Evolutionary conservation across 2,329 filamentous ascomycete species (phyloP), one percentile per base, ranked within the genome.

Genomic region (Chalara sp.): DNA sequence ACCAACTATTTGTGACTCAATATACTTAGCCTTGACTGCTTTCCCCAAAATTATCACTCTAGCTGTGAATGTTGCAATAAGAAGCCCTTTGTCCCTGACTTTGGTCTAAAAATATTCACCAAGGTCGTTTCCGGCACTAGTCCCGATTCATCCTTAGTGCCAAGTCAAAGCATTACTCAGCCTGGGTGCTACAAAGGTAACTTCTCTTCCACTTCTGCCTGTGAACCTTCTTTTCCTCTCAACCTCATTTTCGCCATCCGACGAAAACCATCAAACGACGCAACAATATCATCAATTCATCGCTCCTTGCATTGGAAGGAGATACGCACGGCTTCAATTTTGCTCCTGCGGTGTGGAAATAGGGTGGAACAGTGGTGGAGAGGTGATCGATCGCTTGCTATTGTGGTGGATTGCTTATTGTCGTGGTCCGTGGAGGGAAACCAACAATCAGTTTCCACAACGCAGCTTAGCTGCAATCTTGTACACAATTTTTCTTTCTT

Each of bases 401-500:
- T 59, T 56, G 58, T 59, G 35, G 35, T 37, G 35, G 35, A 37
- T 10, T 37, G 8, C 8, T 31, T 45, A 31, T 10, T 32, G 28
- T 45, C 21, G 43, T 31, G 43, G 35, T 37, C 35, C 50, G 55
- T 56, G 59, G 59, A 61, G 57, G 60, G 53, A 21, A 21, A 43
- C 46, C 50, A 41, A 51, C 56, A 58, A 58, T 52, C 57, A 59
- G 49, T 55, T 53, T 53, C 57, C 60, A 61, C 52, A 53, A 56
- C 55, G 59, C 61, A 62, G 58, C 44, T 49, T 47, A 48, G 46
- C 61, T 65, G 62, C 62, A 61, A 59, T 65, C 63, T 63, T 65
- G 63, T 65, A 65, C 59, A 65, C 64, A 61, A 58, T 64, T 63
- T 61, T 56, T 51, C 59, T 63, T 57, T 54, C 58, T 52, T 56